Evolutionary conservation across 176 grass and related monocot genomes (phyloP), one percentile per base, ranked within the genome.

Genomic region (Carex cristatella): DNA sequence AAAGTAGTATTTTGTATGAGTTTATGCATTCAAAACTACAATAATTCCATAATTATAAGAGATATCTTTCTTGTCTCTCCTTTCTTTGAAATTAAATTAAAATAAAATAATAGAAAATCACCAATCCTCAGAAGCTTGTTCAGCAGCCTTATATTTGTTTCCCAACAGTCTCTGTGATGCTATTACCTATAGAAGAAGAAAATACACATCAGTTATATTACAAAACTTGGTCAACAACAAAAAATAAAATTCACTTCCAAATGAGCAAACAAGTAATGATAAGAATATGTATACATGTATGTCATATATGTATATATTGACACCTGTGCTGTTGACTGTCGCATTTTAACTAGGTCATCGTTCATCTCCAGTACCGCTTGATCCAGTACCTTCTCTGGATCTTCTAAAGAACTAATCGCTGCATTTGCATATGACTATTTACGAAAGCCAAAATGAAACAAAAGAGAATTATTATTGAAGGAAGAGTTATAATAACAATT

Each of bases 311-410:
- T 72, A 72, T 72, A 44, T 40, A 7, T 46, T 46, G 16, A 80
- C 88, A 97, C 95, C 86, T 99, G 97, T 83, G 97, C 91, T 79
- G 97, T 96, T 59, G 97, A 90, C 67, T 99, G 97, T 28, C 97
- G 90, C 97, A 99, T 95, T 86, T 95, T 99, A 67, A 88, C 92
- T 31, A 99, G 90, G 81, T 99, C 97, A 48, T 99, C 97, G 65
- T 92, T 99, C 97, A 99, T 95, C 74, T 99, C 97, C 23, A 95
- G 46, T 71, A 99, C 96, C 0, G 96, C 97, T 83, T 99, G 97
- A 31, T 99, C 97, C 74, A 99, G 88, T 61, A 99, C 95, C 89
- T 99, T 99, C 72, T 99, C 97, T 66, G 97, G 97, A 86, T 99
- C 97, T 84, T 99, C 97, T 84, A 99, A 94, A 27, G 97, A 66